These are phyloP conservation scores for Euryodendron excelsum DNA, from an alignment of 148 eudicot species.

Conservation along the genomic window DNA sequence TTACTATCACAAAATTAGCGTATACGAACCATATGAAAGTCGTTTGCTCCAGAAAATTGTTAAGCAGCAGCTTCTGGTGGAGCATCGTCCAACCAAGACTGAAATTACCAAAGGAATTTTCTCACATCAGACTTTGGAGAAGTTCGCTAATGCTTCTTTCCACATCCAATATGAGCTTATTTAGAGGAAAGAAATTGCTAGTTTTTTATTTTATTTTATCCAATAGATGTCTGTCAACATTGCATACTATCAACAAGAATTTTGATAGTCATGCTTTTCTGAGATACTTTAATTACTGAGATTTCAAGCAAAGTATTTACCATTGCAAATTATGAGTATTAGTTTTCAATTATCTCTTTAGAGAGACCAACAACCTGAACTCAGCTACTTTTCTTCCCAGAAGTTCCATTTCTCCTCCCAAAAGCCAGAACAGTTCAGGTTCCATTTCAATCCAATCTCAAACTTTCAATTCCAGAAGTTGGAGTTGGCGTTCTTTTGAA, in stretches of 20 bases:
- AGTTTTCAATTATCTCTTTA: background rate
- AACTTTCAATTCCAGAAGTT: background rate
- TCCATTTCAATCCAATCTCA: background rate
- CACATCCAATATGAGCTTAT: too few relatives aligned
- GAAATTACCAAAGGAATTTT: background rate
- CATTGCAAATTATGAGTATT: background rate
- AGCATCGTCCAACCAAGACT: too few relatives aligned
- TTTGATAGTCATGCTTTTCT: background rate
- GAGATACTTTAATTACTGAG: background rate
- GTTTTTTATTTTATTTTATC: background rate
- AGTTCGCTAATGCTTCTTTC: background rate
- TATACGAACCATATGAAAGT: too few relatives aligned
- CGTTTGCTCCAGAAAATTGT: too few relatives aligned
- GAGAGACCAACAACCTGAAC: background rate
- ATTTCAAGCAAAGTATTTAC: background rate
- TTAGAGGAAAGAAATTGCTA: background rate
- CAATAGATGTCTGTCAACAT: background rate
- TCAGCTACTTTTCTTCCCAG: background rate
- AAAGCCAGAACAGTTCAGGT: background rate
- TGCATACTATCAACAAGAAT: background rate
- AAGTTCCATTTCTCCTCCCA: background rate
- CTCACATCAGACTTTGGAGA: background rate
- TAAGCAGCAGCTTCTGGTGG: too few relatives aligned
- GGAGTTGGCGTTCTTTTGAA: background rate
- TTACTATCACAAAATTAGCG: too few relatives aligned